A percentile compares a stretch with the other conserved stretches of the same genome.
phyloP scores from a whole-genome alignment of 306 rosid species.

The Rosa persica region DNA sequence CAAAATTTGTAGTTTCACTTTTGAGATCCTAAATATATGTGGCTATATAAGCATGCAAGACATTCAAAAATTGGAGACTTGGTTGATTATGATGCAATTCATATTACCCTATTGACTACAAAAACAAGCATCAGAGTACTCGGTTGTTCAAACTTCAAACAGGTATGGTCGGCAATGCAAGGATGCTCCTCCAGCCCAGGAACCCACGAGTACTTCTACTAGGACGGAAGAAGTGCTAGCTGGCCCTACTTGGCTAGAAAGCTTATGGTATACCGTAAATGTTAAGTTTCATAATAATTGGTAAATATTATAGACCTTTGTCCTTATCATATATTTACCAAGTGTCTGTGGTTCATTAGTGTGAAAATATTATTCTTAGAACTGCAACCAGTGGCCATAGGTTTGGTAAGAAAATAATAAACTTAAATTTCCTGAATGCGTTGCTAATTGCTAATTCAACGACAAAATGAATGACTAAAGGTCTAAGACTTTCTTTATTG shows the following conservation, averaged over 20 bases:
- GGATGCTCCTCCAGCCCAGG: not conserved
- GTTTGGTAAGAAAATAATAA: not conserved
- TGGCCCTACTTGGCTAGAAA: not conserved
- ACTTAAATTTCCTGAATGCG: not conserved
- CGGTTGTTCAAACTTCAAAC: not conserved
- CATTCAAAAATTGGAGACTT: not conserved
- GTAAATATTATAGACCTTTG: not conserved
- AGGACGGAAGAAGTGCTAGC: not conserved
- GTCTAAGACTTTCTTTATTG: not conserved
- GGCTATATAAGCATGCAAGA: not conserved
- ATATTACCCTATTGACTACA: not conserved
- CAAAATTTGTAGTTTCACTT: too few relatives aligned
- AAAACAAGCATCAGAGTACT: not conserved
- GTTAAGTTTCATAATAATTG: not conserved
- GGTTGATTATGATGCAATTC: not conserved
- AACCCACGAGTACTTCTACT: not conserved
- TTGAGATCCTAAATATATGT: not conserved
- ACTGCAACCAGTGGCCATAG: not conserved
- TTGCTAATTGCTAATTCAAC: not conserved
- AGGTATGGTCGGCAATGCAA: not conserved
- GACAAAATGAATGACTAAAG: not conserved
- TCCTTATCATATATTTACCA: not conserved
- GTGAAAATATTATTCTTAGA: not conserved
- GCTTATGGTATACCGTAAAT: not conserved
- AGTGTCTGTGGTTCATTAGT: not conserved